phyloP scores from a whole-genome alignment of 352 stramenopile species.

The Globisporangium paroecandrum region DNA sequence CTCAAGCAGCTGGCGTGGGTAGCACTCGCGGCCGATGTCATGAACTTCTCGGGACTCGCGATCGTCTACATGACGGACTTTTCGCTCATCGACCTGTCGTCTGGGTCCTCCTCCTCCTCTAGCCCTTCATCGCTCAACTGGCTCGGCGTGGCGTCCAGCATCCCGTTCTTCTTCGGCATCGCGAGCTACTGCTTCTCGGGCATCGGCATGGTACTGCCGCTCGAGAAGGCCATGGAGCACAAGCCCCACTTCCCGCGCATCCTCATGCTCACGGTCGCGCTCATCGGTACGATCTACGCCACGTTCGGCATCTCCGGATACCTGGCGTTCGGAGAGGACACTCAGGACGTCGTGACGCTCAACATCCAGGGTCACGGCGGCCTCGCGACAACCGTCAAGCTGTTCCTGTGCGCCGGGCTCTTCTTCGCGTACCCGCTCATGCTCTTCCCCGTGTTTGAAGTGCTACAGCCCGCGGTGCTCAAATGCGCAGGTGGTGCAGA shows the following conservation, averaged over 20 bases:
- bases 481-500: not conserved
- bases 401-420: slow-evolving; percentile 61
- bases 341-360: slow-evolving; percentile 70
- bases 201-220: slow-evolving; percentile 64
- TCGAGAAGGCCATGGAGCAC: slow-evolving; percentile 61
- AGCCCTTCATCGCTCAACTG: slow-evolving; percentile 20
- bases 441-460: slow-evolving; percentile 79
- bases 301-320: slow-evolving; percentile 71
- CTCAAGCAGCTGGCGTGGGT: slow-evolving; percentile 73
- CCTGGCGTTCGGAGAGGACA: slow-evolving; percentile 59
- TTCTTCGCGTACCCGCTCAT: slow-evolving; percentile 85
- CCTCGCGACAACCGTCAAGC: slow-evolving; percentile 64
- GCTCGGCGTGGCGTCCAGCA: slow-evolving; percentile 36
- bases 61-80: slow-evolving; percentile 72
- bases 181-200: slow-evolving; percentile 81
- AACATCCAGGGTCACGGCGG: slow-evolving; percentile 51
- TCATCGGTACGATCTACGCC: slow-evolving; percentile 65
- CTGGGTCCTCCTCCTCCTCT: slow-evolving; percentile 3
- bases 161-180: slow-evolving; percentile 73
- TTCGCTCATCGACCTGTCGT: slow-evolving; percentile 29
- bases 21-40: slow-evolving; percentile 65
- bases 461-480: slow-evolving; percentile 28
- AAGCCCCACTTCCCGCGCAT: slow-evolving; percentile 50
- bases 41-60: slow-evolving; percentile 69
- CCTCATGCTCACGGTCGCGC: slow-evolving; percentile 38